Conservation (phyloP, 345 rosid genomes). For the Dipteronia dyeriana region DNA sequence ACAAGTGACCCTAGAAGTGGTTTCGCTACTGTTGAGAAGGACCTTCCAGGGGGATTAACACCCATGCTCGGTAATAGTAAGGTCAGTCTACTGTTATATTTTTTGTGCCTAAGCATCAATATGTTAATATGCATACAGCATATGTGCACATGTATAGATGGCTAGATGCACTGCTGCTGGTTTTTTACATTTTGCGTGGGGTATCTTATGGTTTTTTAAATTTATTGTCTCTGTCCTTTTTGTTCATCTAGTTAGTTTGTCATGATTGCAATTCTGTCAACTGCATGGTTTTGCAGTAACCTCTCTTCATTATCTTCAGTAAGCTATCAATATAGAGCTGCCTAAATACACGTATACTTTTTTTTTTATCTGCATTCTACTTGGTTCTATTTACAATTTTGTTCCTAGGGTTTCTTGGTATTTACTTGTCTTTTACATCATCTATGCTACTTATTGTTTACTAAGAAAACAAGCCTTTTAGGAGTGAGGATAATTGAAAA, state of each 20-base stretch:
- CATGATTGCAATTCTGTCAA: neutral
- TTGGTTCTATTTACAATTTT: neutral
- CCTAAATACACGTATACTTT: neutral
- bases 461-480: neutral
- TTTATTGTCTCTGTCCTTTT: neutral
- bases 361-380: neutral
- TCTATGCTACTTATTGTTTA: neutral
- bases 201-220: neutral
- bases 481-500: neutral
- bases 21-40: conserved; percentile 89
- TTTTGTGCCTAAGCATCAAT: conserved; percentile 3
- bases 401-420: neutral
- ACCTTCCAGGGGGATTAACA: conserved; percentile 76
- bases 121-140: neutral
- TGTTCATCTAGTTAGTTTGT: neutral
- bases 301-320: neutral
- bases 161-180: neutral
- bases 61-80: conserved; percentile 95
- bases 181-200: neutral
- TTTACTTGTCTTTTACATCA: neutral
- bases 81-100: conserved; percentile 44
- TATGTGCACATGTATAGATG: neutral
- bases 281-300: neutral
- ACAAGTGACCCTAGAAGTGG: conserved; percentile 88
- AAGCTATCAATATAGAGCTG: neutral